A percentile compares a stretch with the other conserved stretches of the same genome.
Conservation (phyloP, 331 rosid species). For the Cydonia oblonga region DNA sequence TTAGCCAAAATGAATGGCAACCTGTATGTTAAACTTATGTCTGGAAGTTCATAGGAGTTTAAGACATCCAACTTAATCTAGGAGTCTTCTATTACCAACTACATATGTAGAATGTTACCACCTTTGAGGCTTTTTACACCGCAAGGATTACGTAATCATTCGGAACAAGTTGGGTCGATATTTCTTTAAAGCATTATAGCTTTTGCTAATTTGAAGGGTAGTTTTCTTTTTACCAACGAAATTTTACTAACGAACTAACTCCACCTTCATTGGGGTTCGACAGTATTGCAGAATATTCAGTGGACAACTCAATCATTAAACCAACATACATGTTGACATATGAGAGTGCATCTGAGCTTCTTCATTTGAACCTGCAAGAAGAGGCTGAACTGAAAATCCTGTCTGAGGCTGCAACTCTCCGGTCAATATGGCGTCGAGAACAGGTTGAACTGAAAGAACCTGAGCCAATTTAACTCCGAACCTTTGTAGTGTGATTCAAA, state of each 20-base stretch:
- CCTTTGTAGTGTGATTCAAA: background rate
- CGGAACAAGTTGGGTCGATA: background rate
- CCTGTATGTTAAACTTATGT: background rate
- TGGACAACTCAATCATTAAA: slow-evolving; percentile 71
- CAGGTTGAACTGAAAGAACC: slow-evolving; percentile 51
- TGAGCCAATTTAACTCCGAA: background rate
- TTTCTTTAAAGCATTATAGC: background rate
- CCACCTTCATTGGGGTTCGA: slow-evolving; percentile 13
- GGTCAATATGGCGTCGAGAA: slow-evolving; percentile 66
- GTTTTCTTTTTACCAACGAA: background rate
- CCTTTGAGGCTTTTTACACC: background rate
- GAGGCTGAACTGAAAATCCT: slow-evolving; percentile 72
- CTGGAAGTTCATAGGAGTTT: background rate
- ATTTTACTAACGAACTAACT: slow-evolving; percentile 6
- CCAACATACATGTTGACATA: slow-evolving; percentile 96
- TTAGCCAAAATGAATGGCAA: background rate
- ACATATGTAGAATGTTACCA: background rate
- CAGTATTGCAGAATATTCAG: slow-evolving; percentile 89
- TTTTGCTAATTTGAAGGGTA: background rate
- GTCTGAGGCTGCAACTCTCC: slow-evolving; percentile 81
- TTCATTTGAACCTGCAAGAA: slow-evolving; percentile 75
- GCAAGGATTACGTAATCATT: background rate
- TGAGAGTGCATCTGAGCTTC: slow-evolving; percentile 92
- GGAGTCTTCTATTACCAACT: background rate
- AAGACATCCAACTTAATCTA: background rate